These are phyloP conservation scores for Coccomyxa sp. DNA, from an alignment of 139 green algal species.

Conservation along the genomic window DNA sequence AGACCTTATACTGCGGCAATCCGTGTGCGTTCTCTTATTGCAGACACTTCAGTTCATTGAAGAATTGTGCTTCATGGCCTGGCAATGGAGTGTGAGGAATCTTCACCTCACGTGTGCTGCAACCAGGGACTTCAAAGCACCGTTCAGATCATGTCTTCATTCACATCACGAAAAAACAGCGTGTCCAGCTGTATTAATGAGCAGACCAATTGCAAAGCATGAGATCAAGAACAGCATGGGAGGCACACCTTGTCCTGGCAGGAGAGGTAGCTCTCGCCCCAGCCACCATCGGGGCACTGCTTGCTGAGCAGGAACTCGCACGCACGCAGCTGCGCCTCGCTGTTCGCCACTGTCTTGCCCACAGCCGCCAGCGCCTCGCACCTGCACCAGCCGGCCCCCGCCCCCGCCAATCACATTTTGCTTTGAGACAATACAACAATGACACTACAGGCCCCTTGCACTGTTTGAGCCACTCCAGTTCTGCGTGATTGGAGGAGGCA, in stretches of 20 bases:
- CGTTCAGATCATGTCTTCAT: not conserved
- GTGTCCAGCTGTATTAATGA: too few relatives aligned
- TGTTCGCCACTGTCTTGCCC: conserved; percentile 55
- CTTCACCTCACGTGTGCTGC: not conserved
- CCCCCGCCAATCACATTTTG: too few relatives aligned
- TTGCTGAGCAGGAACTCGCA: conserved; percentile 83
- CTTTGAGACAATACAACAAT: too few relatives aligned
- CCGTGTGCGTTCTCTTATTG: not conserved
- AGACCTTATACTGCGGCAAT: not conserved
- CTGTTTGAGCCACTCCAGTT: too few relatives aligned
- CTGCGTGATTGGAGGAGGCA: too few relatives aligned
- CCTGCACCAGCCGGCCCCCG: not conserved
- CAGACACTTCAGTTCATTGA: too few relatives aligned
- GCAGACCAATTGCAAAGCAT: not conserved
- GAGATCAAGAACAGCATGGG: not conserved
- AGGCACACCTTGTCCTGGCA: conserved; percentile 87
- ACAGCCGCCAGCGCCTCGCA: conserved; percentile 35
- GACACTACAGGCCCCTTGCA: too few relatives aligned
- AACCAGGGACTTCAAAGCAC: not conserved
- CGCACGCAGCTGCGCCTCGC: conserved; percentile 37
- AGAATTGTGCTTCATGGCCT: not conserved
- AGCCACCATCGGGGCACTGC: conserved; percentile 88
- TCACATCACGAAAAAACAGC: not conserved
- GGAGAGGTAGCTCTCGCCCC: conserved; percentile 97
- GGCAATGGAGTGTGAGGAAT: too few relatives aligned